Conservation (phyloP, 2,329 filamentous ascomycete genomes). For the Trichocomaceae sp. region DNA sequence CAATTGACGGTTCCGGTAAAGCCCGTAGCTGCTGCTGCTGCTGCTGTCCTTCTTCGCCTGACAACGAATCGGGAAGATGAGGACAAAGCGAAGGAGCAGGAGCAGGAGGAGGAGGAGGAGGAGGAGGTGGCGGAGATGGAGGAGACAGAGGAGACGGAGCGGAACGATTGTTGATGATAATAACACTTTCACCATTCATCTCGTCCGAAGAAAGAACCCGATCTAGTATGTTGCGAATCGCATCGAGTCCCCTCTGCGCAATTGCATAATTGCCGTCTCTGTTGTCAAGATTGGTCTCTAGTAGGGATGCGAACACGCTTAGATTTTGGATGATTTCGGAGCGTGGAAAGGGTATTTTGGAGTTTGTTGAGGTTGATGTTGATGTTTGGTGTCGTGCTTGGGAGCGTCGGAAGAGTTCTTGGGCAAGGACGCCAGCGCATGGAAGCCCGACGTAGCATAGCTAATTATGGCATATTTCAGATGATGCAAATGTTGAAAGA, state of each 20-base stretch:
- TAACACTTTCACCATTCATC: background rate
- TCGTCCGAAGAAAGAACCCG: conserved; percentile 13
- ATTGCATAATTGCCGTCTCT: conserved; percentile 15
- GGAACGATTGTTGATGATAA: background rate
- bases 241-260: conserved; percentile 9
- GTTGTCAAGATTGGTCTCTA: conserved; percentile 13
- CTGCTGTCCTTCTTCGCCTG: background rate
- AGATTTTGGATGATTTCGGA: conserved; percentile 21
- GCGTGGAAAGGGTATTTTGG: conserved; percentile 14
- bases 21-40: background rate
- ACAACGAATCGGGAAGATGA: background rate
- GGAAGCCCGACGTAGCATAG: conserved; percentile 21
- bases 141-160: background rate
- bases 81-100: background rate
- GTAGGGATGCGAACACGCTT: conserved; percentile 17
- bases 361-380: background rate
- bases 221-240: conserved; percentile 17
- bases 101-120: background rate
- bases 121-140: background rate
- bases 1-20: background rate
- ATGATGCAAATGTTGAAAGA: background rate
- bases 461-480: background rate
- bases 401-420: conserved; percentile 19
- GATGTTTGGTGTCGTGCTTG: conserved; percentile 8
- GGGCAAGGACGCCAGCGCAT: conserved; percentile 18